These are phyloP conservation scores for Tulasnella calospora DNA, from an alignment of 768 basidiomycete species.

Conservation along the genomic window DNA sequence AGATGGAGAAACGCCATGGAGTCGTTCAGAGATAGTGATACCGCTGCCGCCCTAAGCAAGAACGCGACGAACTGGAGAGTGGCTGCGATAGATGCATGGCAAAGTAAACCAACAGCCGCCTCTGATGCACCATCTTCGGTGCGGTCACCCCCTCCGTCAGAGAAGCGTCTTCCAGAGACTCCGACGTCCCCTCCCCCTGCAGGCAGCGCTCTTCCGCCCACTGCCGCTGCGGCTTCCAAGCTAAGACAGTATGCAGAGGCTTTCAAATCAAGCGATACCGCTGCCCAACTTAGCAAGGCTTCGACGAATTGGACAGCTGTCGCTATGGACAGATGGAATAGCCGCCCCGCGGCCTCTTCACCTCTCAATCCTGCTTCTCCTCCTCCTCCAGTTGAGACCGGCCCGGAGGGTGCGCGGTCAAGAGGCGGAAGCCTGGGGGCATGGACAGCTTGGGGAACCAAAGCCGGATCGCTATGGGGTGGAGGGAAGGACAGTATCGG, in stretches of 20 bases:
- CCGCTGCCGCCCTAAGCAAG: constrained; percentile 11
- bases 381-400: neutral
- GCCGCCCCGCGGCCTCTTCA: neutral
- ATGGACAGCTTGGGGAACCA: constrained; percentile 18
- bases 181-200: neutral
- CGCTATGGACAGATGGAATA: constrained; percentile 26
- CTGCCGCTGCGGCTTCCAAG: constrained; percentile 2
- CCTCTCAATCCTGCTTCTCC: constrained; percentile 15
- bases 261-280: constrained; percentile 32
- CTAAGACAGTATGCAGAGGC: constrained; percentile 29
- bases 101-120: neutral
- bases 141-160: constrained; percentile 7
- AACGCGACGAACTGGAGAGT: constrained; percentile 13
- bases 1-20: constrained; percentile 4
- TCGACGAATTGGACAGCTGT: constrained; percentile 31
- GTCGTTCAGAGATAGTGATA: constrained; percentile 11
- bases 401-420: constrained; percentile 1
- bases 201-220: neutral
- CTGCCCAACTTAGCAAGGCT: constrained; percentile 30
- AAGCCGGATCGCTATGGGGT: constrained; percentile 15
- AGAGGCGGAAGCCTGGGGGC: constrained; percentile 14
- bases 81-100: constrained; percentile 9
- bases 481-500: neutral
- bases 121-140: neutral
- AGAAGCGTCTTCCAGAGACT: neutral